Evolutionary conservation across 169 alveolate species (phyloP), one percentile per base, ranked within the genome.

Genomic region (Eimeria necatrix): DNA sequence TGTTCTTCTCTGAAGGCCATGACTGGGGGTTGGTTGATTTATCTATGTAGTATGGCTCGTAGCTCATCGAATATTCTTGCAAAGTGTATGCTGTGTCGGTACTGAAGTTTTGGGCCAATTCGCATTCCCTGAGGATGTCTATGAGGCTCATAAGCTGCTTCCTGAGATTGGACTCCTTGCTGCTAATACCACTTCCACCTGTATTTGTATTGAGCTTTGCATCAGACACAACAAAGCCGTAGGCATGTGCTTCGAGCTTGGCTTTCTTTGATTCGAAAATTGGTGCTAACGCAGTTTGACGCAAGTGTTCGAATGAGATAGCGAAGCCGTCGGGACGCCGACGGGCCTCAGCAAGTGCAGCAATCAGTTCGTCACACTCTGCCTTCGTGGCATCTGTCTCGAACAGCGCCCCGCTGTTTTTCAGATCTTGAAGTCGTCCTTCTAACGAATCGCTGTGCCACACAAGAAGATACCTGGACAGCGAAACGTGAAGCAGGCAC

Each of bases 361-460:
- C 18, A 26, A 26, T 53, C n/a, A 85, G 20, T 10, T 85, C 73
- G 56, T 32, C 80, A 8, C 56, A 26, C 49, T 85, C 92, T 14
- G 92, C 92, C 81, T 60, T 85, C 60, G 81, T 12, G 41, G 92
- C 92, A 3, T 60, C 92, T 59, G 92, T 60, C 60, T 85, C 92
- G 92, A 59, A 85, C 6, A 85, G 51, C 46, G 92, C 92, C 22
- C 92, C 92, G 14, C 59, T 85, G 64, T 85, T 56, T 18, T 46
- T 85, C 41, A 85, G 61, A 5, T 56, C 49, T 60, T 85, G 26
- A 12, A 56, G 92, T 9, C 92, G 92, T n/a, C 49, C 61, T 60
- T 85, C 80, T 60, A 85, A 46, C 22, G 70, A 85, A 24, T 4
- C 68, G 51, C 86, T 76, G 86, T 20, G 22, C 41, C 61, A 48